Conservation (phyloP, 1,284 basidiomycete genomes). For the Dichomitus squalens region DNA sequence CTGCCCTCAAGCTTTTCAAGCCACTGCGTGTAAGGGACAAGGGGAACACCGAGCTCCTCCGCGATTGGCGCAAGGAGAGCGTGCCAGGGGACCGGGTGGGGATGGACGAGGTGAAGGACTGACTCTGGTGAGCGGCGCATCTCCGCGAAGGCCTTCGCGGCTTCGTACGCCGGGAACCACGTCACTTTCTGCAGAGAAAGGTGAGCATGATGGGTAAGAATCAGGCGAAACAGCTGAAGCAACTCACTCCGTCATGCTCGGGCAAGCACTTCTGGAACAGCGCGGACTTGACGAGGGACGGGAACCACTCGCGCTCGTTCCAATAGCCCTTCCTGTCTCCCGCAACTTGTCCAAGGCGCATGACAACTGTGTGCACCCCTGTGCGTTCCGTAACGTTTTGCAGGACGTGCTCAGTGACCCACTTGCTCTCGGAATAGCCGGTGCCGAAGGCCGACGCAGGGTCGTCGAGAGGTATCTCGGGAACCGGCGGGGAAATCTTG, state of each 20-base stretch:
- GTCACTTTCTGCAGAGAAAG: slow-evolving; percentile 13
- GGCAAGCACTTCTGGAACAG: slow-evolving; percentile 31
- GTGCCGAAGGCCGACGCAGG: slow-evolving; percentile 34
- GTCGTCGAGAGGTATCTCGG: slow-evolving; percentile 18
- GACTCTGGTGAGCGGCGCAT: slow-evolving; percentile 17
- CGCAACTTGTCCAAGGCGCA: slow-evolving; percentile 46
- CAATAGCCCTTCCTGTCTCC: slow-evolving; percentile 42
- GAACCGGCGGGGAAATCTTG: slow-evolving; percentile 9
- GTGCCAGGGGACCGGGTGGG: slow-evolving; percentile 16
- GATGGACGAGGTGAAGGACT: slow-evolving; percentile 19
- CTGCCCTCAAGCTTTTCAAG: slow-evolving; percentile 5
- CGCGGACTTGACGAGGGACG: slow-evolving; percentile 40
- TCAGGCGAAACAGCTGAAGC: neutral
- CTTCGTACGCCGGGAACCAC: slow-evolving; percentile 27
- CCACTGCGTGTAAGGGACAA: slow-evolving; percentile 18
- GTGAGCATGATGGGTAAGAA: too few relatives aligned
- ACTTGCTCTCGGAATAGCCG: slow-evolving; percentile 45
- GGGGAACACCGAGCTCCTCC: slow-evolving; percentile 8
- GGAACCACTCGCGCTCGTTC: slow-evolving; percentile 47
- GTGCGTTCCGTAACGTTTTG: slow-evolving; percentile 23
- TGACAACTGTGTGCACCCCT: slow-evolving; percentile 25
- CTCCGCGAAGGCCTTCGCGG: slow-evolving; percentile 24
- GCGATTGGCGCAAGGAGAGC: slow-evolving; percentile 12
- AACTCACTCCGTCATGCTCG: slow-evolving; percentile 1
- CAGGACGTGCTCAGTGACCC: slow-evolving; percentile 39